Conservation (phyloP, 1,284 basidiomycete genomes). For the Heterobasidion parviporum region DNA sequence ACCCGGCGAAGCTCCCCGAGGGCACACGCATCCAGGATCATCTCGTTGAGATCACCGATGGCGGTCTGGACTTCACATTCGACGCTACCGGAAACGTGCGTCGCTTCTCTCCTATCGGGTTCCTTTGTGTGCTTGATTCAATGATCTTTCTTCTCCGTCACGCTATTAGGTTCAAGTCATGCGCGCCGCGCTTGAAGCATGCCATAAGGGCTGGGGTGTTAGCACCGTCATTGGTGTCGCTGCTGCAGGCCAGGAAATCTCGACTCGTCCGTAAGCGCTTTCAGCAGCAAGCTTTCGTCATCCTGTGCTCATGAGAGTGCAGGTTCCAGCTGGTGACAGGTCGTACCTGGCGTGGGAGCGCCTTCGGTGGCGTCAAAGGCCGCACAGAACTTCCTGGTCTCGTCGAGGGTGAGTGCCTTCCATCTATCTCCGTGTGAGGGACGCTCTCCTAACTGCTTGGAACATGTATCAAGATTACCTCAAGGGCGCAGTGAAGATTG, state of each 20-base stretch:
- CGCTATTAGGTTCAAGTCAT: constrained; percentile 74
- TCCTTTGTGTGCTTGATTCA: not conserved
- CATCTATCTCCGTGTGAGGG: not conserved
- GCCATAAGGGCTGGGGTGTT: constrained; percentile 99
- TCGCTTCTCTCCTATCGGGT: constrained; percentile 4
- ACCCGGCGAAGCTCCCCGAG: constrained; percentile 70
- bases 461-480: constrained; percentile 51
- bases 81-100: constrained; percentile 92
- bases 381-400: constrained; percentile 89
- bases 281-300: not conserved
- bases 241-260: constrained; percentile 95
- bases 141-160: constrained; percentile 2
- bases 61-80: constrained; percentile 96
- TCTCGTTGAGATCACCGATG: constrained; percentile 91
- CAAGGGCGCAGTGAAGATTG: constrained; percentile 68
- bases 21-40: constrained; percentile 84
- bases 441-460: not conserved
- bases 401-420: constrained; percentile 55
- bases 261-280: constrained; percentile 84
- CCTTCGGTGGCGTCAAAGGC: constrained; percentile 98
- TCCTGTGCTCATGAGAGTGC: not conserved
- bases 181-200: constrained; percentile 92
- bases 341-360: constrained; percentile 90
- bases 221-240: constrained; percentile 93
- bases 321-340: constrained; percentile 88